Evolutionary conservation across 768 basidiomycete species (phyloP), one percentile per base, ranked within the genome.

Genomic region (Gelatoporia subvermispora): DNA sequence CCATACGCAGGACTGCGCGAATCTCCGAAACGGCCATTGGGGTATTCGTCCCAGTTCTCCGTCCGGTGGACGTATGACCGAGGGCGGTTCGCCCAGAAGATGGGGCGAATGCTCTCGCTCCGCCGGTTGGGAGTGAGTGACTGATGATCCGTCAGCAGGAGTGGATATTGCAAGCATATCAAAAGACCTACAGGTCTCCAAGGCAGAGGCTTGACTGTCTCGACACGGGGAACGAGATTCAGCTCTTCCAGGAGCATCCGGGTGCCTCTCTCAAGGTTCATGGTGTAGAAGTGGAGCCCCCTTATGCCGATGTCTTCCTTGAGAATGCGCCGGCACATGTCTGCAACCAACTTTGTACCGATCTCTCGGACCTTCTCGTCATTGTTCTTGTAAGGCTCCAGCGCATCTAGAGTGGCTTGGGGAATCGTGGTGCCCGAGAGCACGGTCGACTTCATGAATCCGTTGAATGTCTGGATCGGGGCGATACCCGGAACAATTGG

Each of bases 31-130:
- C 96, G 90, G 47, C 96, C 96, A 65, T 99, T 99, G 43, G 96
- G 96, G 67, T 96, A 98, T 65, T 98, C 95, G 63, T 99, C 96
- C 96, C 96, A 99, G 62, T 96, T 91, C 64, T 96, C 93, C 13
- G 96, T 98, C 46, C 95, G 86, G 8, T 90, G 90, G 40, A 98
- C 74, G 65, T 98, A 98, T 1, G 93, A 96, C 62, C 93, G 88
- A 34, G 93, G 80, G 35, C 95, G 78, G 70, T 99, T 98, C 11
- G 96, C 93, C 94, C 95, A 98, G 74, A 98, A 98, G 62, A 99
- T 98, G 3, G 96, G 96, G 28, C 96, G 86, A 54, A 95, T 98
- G 41, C 80, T 86, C 69, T 99, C 96, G 55, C 82, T 75, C 43
- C 95, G 86, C 49, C 96, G 79, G 62, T 78, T 90, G 17, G 94